Percentiles rank a stretch among this genome's conserved stretches.
Evolutionary conservation across 331 rosid species (phyloP).

Genomic region (Malus hybrid): DNA sequence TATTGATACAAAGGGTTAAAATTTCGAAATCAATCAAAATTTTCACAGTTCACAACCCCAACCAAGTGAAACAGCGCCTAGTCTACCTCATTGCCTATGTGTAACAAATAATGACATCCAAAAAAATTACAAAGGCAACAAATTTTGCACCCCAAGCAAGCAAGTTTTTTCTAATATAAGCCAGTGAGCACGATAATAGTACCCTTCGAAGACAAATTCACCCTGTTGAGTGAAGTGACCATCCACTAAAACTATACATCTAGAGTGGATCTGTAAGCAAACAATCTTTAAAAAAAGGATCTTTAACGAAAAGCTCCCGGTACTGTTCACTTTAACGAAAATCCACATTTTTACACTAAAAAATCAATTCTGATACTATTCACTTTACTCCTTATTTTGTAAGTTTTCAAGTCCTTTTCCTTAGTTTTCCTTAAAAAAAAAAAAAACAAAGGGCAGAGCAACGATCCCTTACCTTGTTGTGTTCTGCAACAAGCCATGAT

Average conservation of each 20-base stretch:
- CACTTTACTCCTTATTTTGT: too few species aligned
- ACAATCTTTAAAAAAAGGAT: too few species aligned
- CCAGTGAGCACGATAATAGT: background rate
- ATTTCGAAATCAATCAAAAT: constrained; percentile 6
- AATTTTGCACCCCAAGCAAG: background rate
- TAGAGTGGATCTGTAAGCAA: too few species aligned
- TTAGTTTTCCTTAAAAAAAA: background rate
- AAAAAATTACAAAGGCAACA: background rate
- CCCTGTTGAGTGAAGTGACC: too few species aligned
- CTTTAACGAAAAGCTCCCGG: too few species aligned
- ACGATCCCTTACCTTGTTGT: constrained; percentile 72
- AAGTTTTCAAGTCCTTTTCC: too few species aligned
- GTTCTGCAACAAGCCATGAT: constrained; percentile 99
- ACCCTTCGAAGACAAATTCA: background rate
- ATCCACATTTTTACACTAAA: too few species aligned
- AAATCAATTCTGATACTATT: too few species aligned
- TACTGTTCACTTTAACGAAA: too few species aligned
- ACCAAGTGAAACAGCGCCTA: background rate
- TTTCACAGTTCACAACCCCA: background rate
- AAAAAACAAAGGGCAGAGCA: background rate
- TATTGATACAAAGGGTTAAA: constrained; percentile 12
- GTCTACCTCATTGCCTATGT: background rate
- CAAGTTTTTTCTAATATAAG: background rate
- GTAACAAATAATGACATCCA: background rate
- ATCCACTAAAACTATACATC: background rate